Evolutionary conservation across 2,329 filamentous ascomycete species (phyloP), one percentile per base, ranked within the genome.

Genomic region (Exophiala xenobiotica): DNA sequence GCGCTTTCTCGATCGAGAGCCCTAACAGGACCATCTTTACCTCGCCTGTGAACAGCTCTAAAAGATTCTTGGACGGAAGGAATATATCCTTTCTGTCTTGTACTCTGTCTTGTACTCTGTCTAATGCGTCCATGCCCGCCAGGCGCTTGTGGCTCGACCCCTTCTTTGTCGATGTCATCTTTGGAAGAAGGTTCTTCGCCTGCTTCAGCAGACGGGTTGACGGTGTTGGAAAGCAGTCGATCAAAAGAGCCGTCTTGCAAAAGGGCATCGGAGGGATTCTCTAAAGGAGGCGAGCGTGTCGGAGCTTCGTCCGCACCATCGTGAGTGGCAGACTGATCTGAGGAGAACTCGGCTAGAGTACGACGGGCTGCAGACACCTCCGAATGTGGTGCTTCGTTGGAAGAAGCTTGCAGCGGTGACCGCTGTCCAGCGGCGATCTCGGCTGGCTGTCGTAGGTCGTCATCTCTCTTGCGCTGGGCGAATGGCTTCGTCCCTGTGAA

Each of bases 31-130:
- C 39, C 33, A 27, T 31, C 29, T 9, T 14, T 40, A 12, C 35
- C 12, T 40, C 7, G n/a, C 14, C 31, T 27, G 33, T 29, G 3
- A 27, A 38, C 7, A 18, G 35, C 29, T 18, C 41, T 44, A 27
- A 20, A 20, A 7, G 16, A 22, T 39, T 48, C 49, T 26, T 31
- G 35, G 16, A 52, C 43, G 5, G 43, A 27, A 23, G 37, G 24
- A 16, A 26, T 42, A 22, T 37, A 52, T 11, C 44, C 43, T 41
- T 37, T 47, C 11, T 35, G 49, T 16, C 11, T 12, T 7, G 26
- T 24, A 11, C 42, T 42, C n/a, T 23, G 19, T 20, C 31, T 12
- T 16, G 6, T 35, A 14, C n/a, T n/a, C n/a, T n/a, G n/a, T n/a
- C n/a, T n/a, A n/a, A n/a, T n/a, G n/a, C n/a, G n/a, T n/a, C n/a